phyloP scores from a whole-genome alignment of 2,329 filamentous ascomycete genomes.

The Talaromyces sp. region DNA sequence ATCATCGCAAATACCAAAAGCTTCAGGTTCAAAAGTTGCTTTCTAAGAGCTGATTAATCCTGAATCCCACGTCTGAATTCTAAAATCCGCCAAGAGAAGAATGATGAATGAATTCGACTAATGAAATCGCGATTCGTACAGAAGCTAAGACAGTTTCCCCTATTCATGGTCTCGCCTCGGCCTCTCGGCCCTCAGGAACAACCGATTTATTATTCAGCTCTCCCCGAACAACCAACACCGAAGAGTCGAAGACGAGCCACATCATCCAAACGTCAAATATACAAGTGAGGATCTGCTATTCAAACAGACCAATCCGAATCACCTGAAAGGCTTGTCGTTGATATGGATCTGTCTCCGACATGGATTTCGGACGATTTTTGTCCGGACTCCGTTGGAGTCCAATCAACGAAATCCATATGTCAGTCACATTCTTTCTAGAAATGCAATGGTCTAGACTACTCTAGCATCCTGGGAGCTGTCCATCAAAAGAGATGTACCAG shows the following conservation, averaged over 20 bases:
- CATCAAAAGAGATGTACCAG: neutral
- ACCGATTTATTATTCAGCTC: neutral
- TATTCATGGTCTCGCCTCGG: neutral
- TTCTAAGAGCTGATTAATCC: constrained; percentile 5
- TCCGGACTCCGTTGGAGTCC: neutral
- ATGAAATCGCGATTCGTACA: neutral
- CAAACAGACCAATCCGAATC: neutral
- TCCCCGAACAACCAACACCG: neutral
- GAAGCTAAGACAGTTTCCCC: neutral
- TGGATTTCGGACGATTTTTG: neutral
- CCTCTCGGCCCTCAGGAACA: neutral
- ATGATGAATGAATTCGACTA: neutral
- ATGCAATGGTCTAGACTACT: neutral
- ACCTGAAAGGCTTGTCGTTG: neutral
- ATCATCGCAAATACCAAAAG: neutral
- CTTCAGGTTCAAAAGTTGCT: neutral
- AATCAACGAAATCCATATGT: neutral
- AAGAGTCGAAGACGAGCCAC: no score
- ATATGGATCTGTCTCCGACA: neutral
- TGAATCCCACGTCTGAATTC: neutral
- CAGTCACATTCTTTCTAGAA: neutral
- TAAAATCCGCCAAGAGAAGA: neutral
- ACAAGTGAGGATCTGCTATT: neutral
- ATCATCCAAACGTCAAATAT: neutral
- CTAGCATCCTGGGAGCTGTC: neutral